Evolutionary conservation across 2,329 filamentous ascomycete species (phyloP).

Genomic region (Clarireedia monteithiana): DNA sequence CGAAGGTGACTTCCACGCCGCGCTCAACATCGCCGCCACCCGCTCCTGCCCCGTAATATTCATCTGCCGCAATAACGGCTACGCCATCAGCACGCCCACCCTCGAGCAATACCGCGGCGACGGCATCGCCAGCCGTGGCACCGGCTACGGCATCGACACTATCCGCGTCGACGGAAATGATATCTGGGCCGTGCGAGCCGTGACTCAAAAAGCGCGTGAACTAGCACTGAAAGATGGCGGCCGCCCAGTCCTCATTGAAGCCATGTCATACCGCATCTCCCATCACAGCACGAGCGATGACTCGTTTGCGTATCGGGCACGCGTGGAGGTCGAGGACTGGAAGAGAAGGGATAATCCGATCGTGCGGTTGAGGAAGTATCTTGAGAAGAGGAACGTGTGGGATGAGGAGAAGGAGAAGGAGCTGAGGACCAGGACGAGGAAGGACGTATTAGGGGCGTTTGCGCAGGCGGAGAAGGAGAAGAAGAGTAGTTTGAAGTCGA

Average conservation of each 20-base stretch:
- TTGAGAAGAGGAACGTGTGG: slow-evolving; percentile 79
- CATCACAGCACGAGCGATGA: slow-evolving; percentile 97
- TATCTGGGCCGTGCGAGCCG: slow-evolving; percentile 80
- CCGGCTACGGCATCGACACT: slow-evolving; percentile 91
- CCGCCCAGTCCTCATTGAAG: slow-evolving; percentile 77
- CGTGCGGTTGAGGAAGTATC: slow-evolving; percentile 78
- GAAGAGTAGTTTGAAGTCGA: slow-evolving; percentile 61
- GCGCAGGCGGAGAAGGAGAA: slow-evolving; percentile 74
- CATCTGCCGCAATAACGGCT: slow-evolving; percentile 89
- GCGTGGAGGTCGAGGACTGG: slow-evolving; percentile 92
- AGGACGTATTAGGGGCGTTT: slow-evolving; percentile 78
- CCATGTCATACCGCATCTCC: slow-evolving; percentile 96
- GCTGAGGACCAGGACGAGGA: slow-evolving; percentile 55
- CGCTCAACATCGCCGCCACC: slow-evolving; percentile 84
- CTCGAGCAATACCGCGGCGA: slow-evolving; percentile 88
- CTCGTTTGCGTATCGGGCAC: slow-evolving; percentile 89
- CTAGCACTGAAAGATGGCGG: slow-evolving; percentile 37
- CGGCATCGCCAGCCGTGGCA: slow-evolving; percentile 77
- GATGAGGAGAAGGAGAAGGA: slow-evolving; percentile 75
- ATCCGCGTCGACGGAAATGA: slow-evolving; percentile 93
- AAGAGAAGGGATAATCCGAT: slow-evolving; percentile 85
- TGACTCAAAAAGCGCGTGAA: slow-evolving; percentile 70
- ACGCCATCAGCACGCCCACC: slow-evolving; percentile 83
- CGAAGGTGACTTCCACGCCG: slow-evolving; percentile 88
- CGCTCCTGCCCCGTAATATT: slow-evolving; percentile 82